Percentiles rank a stretch among this genome's conserved stretches.
Conservation (phyloP, 192 early-diverging fungal genomes). For the Linnemannia hyalina region DNA sequence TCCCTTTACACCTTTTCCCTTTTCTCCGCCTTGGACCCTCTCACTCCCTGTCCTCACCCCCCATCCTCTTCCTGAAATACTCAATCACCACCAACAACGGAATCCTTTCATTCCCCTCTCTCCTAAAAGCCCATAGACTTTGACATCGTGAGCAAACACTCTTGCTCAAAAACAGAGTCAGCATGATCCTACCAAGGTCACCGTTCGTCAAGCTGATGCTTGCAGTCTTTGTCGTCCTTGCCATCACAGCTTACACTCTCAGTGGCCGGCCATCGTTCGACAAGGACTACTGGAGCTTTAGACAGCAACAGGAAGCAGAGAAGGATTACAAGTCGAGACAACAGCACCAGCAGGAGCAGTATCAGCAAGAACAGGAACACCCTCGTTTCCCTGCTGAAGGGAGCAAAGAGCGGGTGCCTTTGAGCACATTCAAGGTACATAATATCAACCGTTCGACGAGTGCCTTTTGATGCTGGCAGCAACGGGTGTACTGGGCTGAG, state of each 20-base stretch:
- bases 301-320: background rate
- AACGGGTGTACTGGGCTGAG: background rate
- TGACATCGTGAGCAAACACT: background rate
- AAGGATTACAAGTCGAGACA: background rate
- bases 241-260: conserved; percentile 15
- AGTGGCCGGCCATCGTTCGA: background rate
- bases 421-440: conserved; percentile 31
- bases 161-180: background rate
- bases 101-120: background rate
- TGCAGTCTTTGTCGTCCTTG: conserved; percentile 6
- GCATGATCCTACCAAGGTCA: conserved; percentile 45
- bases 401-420: conserved; percentile 11
- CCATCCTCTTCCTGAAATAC: background rate
- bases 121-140: background rate
- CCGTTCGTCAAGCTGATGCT: conserved; percentile 38
- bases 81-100: no score
- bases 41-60: background rate
- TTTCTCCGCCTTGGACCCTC: background rate
- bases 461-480: background rate
- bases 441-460: background rate
- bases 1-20: background rate
- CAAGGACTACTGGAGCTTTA: conserved; percentile 28
- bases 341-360: conserved; percentile 16
- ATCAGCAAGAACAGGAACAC: conserved; percentile 16
- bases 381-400: background rate